Base-by-base conservation (phyloP, 352 stramenopile species). In the Blastocystis sp. region DNA sequence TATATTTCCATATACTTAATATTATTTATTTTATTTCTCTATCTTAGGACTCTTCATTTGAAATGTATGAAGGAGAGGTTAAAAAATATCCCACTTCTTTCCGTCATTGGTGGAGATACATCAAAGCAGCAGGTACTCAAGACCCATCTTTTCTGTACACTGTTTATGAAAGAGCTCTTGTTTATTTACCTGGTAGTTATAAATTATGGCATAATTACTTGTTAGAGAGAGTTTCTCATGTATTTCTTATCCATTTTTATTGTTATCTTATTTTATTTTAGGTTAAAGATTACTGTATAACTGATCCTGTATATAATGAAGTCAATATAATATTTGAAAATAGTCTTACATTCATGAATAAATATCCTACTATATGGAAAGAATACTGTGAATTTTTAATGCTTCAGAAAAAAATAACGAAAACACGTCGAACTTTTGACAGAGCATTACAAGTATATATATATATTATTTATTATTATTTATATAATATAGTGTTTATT, bases 321-420 rank as follows among this genome's bases (percentile, higher is more conserved):
- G 54, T 65, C 23, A 64, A 64, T 67, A 67, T 57, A 28, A 49
- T 67, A 24, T 87, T 75, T 66, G 86, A 95, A 69, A 75, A 82
- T 34, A 79, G 79, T 21, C 71, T 96, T 16, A 70, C 80, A 16
- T 80, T 88, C 64, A 72, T 95, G 7, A 72, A 80, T 66, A 94
- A 89, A 44, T 95, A 95, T 82, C 92, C 92, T 11, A 71, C 81
- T 37, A 78, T 98, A 16, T 99, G 92, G 92, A 65, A 80, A 1
- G 67, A 65, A 11, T 91, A 90, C 64, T 69, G 81, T 16, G 56
- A 74, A 37, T 66, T 90, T 16, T 58, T 93, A 27, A 70, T 76
- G 11, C 67, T 79, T 40, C 75, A 81, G 70, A 74, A 76, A 55
- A 70, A 73, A 18, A 76, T 87, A 42, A 92, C 81, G 5, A 52